Evolutionary conservation across 2,329 filamentous ascomycete species (phyloP).

Genomic region (Colletotrichum sp.): DNA sequence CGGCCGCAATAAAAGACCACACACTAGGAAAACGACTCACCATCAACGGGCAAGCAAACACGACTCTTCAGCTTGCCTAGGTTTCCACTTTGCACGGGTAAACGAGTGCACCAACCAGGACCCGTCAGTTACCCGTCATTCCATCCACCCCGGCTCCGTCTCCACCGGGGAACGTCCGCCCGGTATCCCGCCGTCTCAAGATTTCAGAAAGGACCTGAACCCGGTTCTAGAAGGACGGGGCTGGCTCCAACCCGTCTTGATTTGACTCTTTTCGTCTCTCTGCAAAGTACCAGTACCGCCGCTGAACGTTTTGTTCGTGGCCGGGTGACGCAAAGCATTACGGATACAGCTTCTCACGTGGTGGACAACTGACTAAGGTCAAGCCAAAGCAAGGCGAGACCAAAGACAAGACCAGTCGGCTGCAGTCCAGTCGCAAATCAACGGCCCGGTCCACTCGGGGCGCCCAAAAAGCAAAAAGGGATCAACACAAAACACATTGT

Average conservation of each 20-base stretch:
- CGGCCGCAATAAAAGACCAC: neutral
- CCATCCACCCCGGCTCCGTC: slow-evolving; percentile 5
- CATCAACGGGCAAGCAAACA: neutral
- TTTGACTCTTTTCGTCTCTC: neutral
- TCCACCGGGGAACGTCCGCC: slow-evolving; percentile 18
- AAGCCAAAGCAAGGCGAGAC: neutral
- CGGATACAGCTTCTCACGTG: neutral
- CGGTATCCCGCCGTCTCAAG: slow-evolving; percentile 18
- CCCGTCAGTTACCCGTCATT: slow-evolving; percentile 11
- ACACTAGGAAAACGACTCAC: neutral
- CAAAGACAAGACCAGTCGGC: neutral
- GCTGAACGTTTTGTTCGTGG: neutral
- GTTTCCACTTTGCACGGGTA: neutral
- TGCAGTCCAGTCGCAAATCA: slow-evolving; percentile 1
- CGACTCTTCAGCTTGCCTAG: neutral
- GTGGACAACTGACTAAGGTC: neutral
- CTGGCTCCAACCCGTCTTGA: neutral
- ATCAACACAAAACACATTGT: neutral
- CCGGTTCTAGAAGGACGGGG: slow-evolving; percentile 19
- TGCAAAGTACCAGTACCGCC: neutral
- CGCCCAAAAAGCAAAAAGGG: neutral
- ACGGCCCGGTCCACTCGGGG: slow-evolving; percentile 11
- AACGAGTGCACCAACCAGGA: neutral
- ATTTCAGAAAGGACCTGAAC: slow-evolving; percentile 11
- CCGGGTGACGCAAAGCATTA: neutral